phyloP scores from a whole-genome alignment of 2,329 filamentous ascomycete species.

The Cladosporium halotolerans region DNA sequence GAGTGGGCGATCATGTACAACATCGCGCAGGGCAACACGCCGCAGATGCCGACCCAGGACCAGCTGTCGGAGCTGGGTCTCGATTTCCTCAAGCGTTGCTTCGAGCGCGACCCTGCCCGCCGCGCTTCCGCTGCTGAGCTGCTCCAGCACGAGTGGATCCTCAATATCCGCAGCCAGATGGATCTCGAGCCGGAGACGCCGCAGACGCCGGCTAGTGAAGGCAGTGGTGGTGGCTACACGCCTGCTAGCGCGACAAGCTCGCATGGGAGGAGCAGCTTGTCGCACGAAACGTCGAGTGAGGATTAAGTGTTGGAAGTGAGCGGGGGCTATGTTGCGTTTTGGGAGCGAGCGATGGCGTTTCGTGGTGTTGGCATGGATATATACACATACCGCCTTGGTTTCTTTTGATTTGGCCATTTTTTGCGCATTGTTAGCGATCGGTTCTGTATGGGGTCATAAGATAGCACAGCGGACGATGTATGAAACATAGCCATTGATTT shows the following conservation, averaged over 20 bases:
- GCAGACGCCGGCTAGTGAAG: slow-evolving; percentile 32
- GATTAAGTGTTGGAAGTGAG: neutral
- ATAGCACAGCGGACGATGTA: too few species aligned
- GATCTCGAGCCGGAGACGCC: slow-evolving; percentile 43
- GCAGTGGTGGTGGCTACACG: neutral
- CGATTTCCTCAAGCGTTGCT: slow-evolving; percentile 83
- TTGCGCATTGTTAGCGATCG: too few species aligned
- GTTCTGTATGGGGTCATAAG: too few species aligned
- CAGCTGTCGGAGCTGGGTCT: slow-evolving; percentile 80
- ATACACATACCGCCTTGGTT: too few species aligned
- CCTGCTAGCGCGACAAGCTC: slow-evolving; percentile 1
- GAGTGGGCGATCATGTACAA: slow-evolving; percentile 99
- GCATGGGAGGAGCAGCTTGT: slow-evolving; percentile 1
- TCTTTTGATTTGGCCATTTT: too few species aligned
- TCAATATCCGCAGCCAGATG: slow-evolving; percentile 41
- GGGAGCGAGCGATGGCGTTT: slow-evolving; percentile 4
- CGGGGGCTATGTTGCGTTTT: neutral
- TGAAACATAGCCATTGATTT: too few species aligned
- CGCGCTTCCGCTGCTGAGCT: slow-evolving; percentile 80
- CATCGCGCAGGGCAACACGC: slow-evolving; percentile 93
- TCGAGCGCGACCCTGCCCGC: slow-evolving; percentile 72
- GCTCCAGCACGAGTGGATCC: slow-evolving; percentile 87
- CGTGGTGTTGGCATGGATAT: neutral
- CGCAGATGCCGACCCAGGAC: slow-evolving; percentile 71
- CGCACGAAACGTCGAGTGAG: neutral